Base-by-base conservation (phyloP, 192 early-diverging fungal genomes). In the Podila verticillata region DNA sequence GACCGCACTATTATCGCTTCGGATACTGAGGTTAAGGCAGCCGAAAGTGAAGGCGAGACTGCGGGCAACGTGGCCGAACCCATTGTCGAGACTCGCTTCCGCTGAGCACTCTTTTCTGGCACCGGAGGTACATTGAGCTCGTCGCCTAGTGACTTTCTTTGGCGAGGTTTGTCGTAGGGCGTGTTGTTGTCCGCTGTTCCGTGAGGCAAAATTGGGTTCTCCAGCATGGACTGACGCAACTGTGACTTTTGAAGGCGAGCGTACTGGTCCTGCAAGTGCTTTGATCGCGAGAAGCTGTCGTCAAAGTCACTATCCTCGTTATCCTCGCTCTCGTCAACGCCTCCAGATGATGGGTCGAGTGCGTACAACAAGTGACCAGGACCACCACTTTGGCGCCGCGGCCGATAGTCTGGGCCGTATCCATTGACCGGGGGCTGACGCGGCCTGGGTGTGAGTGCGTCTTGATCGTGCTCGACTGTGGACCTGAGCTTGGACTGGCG, bases 261-360 rank as follows among this genome's bases (percentile, higher is more conserved):
- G 32, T 80, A 80, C 29, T 80, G 77, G 30, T 72, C 70, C 57
- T 80, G 77, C 20, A 80, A 65, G 31, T 57, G 69, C 31, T 66
- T 72, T 15, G 77, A 68, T n/a, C 64, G 66, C 13, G 51, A 35
- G 0, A 58, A 22, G 20, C 36, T 19, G 17, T 80, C 77, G 12
- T 80, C 77, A 12, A 58, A 26, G 56, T 80, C 77, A 35, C 77
- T 80, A n/a, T 80, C 77, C 20, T 72, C 77, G 32, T 67, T 72
- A n/a, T 68, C 77, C 19, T 80, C 77, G 30, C 77, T 80, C 61
- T 80, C 77, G n/a, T 66, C 77, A 0, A 39, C 15, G 31, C 59
- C 48, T 2, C 68, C 61, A 15, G 74, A 17, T 26, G 44, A 19
- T 2, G 36, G 30, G 54, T 79, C 75, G 20, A 79, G 57, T 2